Evolutionary conservation across 495 filamentous ascomycete genomes (phyloP), one percentile per base, ranked within the genome.

Genomic region (Choiromyces venosus): DNA sequence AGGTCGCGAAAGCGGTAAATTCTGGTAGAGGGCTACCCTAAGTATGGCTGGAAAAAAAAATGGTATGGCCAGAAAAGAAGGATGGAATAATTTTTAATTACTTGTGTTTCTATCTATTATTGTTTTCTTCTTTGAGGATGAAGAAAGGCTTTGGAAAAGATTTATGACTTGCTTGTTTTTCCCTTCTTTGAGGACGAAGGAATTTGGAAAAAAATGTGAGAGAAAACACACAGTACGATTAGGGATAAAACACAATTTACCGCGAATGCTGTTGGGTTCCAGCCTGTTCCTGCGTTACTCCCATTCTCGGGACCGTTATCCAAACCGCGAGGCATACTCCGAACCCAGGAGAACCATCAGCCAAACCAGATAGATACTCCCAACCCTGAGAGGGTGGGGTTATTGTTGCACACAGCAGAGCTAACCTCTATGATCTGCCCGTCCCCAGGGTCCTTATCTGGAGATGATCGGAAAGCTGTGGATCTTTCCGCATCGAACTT

Each of bases 1-100:
- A 86, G 67, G 76, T 89, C 66, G 87, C 87, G 36, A 86, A 86
- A 78, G 87, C 87, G 25, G 85, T 89, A 68, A 89, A 89, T 80
- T 83, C 85, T 38, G 87, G 87, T 68, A 82, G 84, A 67, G 83
- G 85, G 7, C 83, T 89, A 68, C 87, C 87, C 16, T 88, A 73
- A 75, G 65, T 70, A 21, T 77, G 67, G 21, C 9, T 44, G 19
- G 19, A 61, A 19, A 19, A 56, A 61, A 33, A 61, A 33, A 14
- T 61, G 52, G 14, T 61, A 16, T 16, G 52, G n/a, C 4, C 25
- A 33, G 5, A 33, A 52, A 33, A 33, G 52, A 29, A 61, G 25
- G 52, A 33, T 61, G 52, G 52, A 29, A 33, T 61, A 61, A 61
- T 61, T 61, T 61, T 61, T 61, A 61, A 77, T 76, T 70, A 66